Base-by-base conservation (phyloP, 345 rosid species). In the Limnanthes douglasii region DNA sequence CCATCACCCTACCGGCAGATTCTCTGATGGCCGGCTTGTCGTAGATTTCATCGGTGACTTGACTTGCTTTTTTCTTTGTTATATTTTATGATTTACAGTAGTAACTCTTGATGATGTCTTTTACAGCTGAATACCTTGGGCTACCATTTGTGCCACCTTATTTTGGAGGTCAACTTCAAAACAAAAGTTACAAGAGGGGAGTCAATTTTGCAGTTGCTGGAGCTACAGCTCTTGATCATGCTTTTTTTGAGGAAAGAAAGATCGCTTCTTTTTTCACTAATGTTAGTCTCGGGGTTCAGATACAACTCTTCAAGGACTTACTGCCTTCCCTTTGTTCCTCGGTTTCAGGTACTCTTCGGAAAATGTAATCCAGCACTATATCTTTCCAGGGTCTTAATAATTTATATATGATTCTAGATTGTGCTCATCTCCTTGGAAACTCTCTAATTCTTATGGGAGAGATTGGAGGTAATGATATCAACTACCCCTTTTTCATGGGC, bases 391-490 rank as follows among this genome's bases (percentile, higher is more conserved):
- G 8, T 22, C 14, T 18, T 15, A 3, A 2, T 38, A 12, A 17
- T 43, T 8, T 18, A 3, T 23, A 17, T 22, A 3, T 1, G 1
- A 19, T 31, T 8, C 23, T 6, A 66, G 82, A 58, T 17, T 63
- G 73, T 43, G 32, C 10, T 5, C 45, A 60, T 7, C 35, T 44
- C 16, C 53, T 69, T 1, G 17, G 40, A 5, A 45, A 34, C 17
- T 60, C 77, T 2, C 26, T 73, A 39, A 37, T 73, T 43, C 53
- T 66, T 0, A 39, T 69, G 64, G 82, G 82, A 51, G 73, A 73
- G 44, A 69, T 73, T 10, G 77, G 82, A 20, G 73, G 73, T 3
- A 73, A 73, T 2, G 76, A 73, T 39, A 65, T 62, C 43, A 53
- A 54, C 15, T 19, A 62, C 23, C 56, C 56, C 0, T 47, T 69